Conservation (phyloP, 495 filamentous ascomycete genomes). For the Xylaria sp. region DNA sequence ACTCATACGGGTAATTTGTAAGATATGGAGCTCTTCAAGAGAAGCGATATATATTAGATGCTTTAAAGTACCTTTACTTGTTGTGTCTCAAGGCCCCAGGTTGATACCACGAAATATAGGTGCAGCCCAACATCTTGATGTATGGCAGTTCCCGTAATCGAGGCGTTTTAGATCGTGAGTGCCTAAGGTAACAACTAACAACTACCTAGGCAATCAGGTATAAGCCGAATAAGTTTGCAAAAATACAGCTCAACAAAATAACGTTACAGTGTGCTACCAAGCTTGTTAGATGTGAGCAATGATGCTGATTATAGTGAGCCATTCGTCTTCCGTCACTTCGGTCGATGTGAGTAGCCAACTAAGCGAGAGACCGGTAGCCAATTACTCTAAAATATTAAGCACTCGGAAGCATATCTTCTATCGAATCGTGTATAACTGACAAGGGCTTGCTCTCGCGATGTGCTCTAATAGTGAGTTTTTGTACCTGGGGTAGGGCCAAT, state of each 20-base stretch:
- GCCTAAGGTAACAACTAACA: no score
- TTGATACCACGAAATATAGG: neutral
- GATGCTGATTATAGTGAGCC: neutral
- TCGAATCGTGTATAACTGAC: neutral
- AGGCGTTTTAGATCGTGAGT: neutral
- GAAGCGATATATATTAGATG: neutral
- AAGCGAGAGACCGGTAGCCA: neutral
- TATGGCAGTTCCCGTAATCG: neutral
- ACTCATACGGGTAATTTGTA: neutral
- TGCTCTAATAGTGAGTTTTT: neutral
- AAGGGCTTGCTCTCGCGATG: neutral
- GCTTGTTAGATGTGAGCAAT: neutral
- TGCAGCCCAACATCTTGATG: no score
- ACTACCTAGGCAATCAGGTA: no score
- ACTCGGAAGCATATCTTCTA: neutral
- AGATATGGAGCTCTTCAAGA: neutral
- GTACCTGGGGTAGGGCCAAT: neutral
- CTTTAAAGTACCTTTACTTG: neutral
- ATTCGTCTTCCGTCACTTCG: neutral
- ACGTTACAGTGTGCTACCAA: neutral
- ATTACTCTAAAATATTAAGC: neutral
- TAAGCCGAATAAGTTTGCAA: no score
- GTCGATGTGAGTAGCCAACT: neutral
- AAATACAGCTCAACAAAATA: no score
- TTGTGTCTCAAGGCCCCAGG: neutral